Conservation (phyloP, 2,329 filamentous ascomycete genomes). For the Aspergillus quadricinctus region DNA sequence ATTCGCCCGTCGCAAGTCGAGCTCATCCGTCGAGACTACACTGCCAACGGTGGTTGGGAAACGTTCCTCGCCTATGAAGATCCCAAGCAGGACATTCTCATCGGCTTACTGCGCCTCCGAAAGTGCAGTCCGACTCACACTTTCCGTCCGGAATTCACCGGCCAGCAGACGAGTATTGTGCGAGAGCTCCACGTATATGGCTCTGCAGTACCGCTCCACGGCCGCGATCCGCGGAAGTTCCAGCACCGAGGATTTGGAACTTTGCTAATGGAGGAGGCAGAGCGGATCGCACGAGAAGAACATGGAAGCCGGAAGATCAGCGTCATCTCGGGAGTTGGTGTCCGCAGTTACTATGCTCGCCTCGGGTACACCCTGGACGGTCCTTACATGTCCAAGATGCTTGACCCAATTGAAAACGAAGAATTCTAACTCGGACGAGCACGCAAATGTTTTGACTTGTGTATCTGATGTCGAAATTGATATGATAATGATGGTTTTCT, state of each 20-base stretch:
- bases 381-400: conserved; percentile 64
- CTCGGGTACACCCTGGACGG: conserved; percentile 93
- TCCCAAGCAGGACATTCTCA: conserved; percentile 95
- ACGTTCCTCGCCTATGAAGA: conserved; percentile 98
- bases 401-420: conserved; percentile 40
- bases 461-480: conserved; percentile 1
- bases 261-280: conserved; percentile 94
- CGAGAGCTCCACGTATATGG: conserved; percentile 96
- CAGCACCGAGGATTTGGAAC: conserved; percentile 98
- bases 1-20: conserved; percentile 95
- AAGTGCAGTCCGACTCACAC: conserved; percentile 92
- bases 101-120: conserved; percentile 79
- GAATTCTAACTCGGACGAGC: conserved; percentile 14
- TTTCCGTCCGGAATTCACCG: conserved; percentile 79
- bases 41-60: conserved; percentile 95
- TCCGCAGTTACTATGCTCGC: conserved; percentile 89
- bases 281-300: conserved; percentile 89
- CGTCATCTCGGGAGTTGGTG: conserved; percentile 96
- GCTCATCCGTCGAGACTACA: conserved; percentile 87
- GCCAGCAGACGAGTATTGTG: conserved; percentile 86
- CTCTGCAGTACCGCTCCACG: conserved; percentile 94
- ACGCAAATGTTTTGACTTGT: neutral
- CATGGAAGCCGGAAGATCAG: conserved; percentile 92
- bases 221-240: conserved; percentile 90
- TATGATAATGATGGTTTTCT: conserved; percentile 9